A percentile compares a stretch with the other conserved stretches of the same genome.
Evolutionary conservation across 352 stramenopile species (phyloP).

Genomic region (Pythium brassicae): DNA sequence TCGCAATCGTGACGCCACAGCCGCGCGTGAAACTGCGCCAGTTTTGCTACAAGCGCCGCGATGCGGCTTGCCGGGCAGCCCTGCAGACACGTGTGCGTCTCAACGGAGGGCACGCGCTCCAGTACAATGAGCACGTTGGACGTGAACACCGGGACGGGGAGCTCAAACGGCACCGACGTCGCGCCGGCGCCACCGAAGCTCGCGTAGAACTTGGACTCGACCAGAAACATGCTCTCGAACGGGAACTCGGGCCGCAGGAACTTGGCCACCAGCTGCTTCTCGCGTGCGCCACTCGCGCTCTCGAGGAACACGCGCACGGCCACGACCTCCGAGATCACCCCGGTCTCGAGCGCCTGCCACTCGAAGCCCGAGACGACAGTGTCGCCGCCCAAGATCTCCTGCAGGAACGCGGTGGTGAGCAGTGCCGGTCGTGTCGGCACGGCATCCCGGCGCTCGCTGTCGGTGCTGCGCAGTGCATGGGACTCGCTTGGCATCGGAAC

Average conservation of each 20-base stretch:
- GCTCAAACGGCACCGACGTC: conserved; percentile 44
- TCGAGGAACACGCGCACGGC: conserved; percentile 32
- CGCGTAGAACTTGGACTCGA: conserved; percentile 77
- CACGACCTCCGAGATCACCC: conserved; percentile 78
- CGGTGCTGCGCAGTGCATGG: conserved; percentile 5
- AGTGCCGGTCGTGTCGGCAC: conserved; percentile 28
- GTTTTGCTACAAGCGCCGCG: conserved; percentile 31
- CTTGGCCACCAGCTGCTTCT: conserved; percentile 58
- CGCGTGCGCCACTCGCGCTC: background rate
- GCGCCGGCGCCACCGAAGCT: conserved; percentile 19
- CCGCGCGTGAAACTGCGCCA: conserved; percentile 62
- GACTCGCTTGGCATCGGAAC: background rate
- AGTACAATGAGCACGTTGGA: conserved; percentile 72
- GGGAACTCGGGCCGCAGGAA: conserved; percentile 76
- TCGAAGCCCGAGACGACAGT: conserved; percentile 37
- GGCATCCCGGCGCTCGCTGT: conserved; percentile 8
- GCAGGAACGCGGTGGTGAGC: conserved; percentile 54
- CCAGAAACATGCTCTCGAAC: conserved; percentile 75
- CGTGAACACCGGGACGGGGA: conserved; percentile 50
- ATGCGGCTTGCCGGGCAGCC: conserved; percentile 57
- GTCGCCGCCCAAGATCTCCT: conserved; percentile 25
- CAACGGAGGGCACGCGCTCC: conserved; percentile 42
- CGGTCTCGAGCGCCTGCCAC: conserved; percentile 64
- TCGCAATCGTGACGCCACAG: conserved; percentile 47
- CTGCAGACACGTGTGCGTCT: conserved; percentile 55